phyloP scores from a whole-genome alignment of 2,329 filamentous ascomycete genomes.

The Waltergamsia citrina region DNA sequence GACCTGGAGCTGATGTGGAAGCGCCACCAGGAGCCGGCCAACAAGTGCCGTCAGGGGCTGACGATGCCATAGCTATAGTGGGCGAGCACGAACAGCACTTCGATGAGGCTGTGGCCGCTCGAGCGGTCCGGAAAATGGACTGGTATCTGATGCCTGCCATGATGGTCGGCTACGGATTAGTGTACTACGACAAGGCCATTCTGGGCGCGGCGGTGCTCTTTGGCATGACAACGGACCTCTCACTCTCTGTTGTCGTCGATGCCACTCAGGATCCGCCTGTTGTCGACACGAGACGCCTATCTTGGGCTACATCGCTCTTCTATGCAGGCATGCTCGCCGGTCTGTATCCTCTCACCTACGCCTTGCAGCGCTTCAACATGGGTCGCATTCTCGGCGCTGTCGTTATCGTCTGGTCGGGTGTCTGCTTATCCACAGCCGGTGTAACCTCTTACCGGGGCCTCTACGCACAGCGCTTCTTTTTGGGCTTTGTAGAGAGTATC shows the following conservation, averaged over 20 bases:
- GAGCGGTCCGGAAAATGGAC: conserved; percentile 58
- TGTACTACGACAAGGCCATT: conserved; percentile 52
- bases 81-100: conserved; percentile 43
- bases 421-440: conserved; percentile 61
- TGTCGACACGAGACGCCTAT: conserved; percentile 57
- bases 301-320: conserved; percentile 71
- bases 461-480: conserved; percentile 57
- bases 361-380: conserved; percentile 57
- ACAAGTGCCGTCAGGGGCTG: no score
- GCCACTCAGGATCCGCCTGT: conserved; percentile 35
- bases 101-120: conserved; percentile 43
- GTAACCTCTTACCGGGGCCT: conserved; percentile 55
- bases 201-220: conserved; percentile 64
- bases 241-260: conserved; percentile 45
- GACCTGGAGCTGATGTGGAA: no score
- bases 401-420: conserved; percentile 55
- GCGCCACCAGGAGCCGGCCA: no score
- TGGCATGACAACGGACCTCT: conserved; percentile 63
- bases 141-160: conserved; percentile 59
- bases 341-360: conserved; percentile 63
- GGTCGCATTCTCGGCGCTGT: conserved; percentile 54
- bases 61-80: conserved; percentile 49
- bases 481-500: conserved; percentile 34
- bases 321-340: conserved; percentile 74
- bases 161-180: conserved; percentile 38